Evolutionary conservation across 2,329 filamentous ascomycete genomes (phyloP), one percentile per base, ranked within the genome.

Genomic region (Biscogniauxia marginata): DNA sequence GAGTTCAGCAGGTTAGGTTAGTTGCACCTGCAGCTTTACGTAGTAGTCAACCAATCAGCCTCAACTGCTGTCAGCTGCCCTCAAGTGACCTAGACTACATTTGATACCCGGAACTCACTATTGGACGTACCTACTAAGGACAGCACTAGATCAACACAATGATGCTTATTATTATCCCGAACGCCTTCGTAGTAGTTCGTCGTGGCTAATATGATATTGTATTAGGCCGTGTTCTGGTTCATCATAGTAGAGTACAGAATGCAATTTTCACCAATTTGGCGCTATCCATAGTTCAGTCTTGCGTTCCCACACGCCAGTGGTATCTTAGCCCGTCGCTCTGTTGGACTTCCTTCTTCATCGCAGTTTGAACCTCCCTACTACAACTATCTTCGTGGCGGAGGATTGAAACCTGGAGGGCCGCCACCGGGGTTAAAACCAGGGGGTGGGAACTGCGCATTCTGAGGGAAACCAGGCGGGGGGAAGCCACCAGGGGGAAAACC

Each of bases 391-490:
- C 84, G 80, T 53, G 86, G 85, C 56, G 89, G 86, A 59, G 85
- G 86, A 75, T 91, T 88, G 77, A 93, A 93, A 61, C 90, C 89
- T 50, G 86, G 83, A 30, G 75, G 75, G 58, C 84, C 84, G 64
- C 77, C 75, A 54, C 66, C 70, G 13, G 79, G 78, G 63, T 79
- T 77, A 71, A 82, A 83, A 19, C 80, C 80, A 30, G 79, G 78
- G 46, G 81, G 78, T 48, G 78, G 77, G 68, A 79, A 78, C 55
- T 67, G 77, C 66, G 68, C 75, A 70, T 58, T 73, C 68, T 62
- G 75, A 49, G 74, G 75, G 64, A 77, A 78, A 11, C 75, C 74
- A 24, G 77, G 74, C 47, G 74, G 75, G 60, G 80, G 75, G 64
- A 81, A 81, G 47, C 71, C 75, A 56, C 75, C 78, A 54, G 65